Base-by-base conservation (phyloP, 768 basidiomycete species). In the Rhodotorula diobovata region DNA sequence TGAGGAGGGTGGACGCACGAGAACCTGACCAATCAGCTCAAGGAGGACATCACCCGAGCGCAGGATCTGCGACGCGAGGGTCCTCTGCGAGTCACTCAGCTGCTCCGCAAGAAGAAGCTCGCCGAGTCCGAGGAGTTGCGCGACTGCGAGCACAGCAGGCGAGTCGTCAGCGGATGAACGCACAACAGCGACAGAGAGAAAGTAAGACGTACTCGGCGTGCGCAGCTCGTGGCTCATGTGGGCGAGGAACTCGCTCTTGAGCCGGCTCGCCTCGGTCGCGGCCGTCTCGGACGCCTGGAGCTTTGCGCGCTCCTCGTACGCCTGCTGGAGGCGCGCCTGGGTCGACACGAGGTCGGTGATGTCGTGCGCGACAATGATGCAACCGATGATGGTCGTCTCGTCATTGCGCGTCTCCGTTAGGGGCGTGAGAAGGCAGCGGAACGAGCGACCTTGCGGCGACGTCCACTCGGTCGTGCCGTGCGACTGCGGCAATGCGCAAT, bases 341-440 rank as follows among this genome's bases (percentile, higher is more conserved):
- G 73, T 68, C 16, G 39, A 46, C 50, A 72, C 70, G 39, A 74
- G 70, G 34, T 71, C 73, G 28, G 73, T 72, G 21, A 72, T 66
- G 60, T 76, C 72, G 55, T 70, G 66, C 12, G 67, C 70, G 50
- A 76, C 76, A 61, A 76, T 67, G 61, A 73, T 73, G 62, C 70
- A 65, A 28, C 70, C 75, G 25, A 61, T 61, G 63, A 50, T 60
- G 50, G 34, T 37, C 30, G 41, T 12, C n/a, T 41, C 18, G 57
- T 46, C 66, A 62, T 72, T 61, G 20, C 66, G 61, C 12, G 66
- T 55, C 35, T 72, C 63, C 20, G 53, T 61, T 46, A 72, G 71
- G 20, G 71, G 71, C 0, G 67, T 68, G 50, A 65, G 64, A 3
- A 62, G 63, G 56, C 66, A 67, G 7, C 71, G 67, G 63, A 37